Evolutionary conservation across 192 early-diverging fungal genomes (phyloP), one percentile per base, ranked within the genome.

Genomic region (Backusella circina): DNA sequence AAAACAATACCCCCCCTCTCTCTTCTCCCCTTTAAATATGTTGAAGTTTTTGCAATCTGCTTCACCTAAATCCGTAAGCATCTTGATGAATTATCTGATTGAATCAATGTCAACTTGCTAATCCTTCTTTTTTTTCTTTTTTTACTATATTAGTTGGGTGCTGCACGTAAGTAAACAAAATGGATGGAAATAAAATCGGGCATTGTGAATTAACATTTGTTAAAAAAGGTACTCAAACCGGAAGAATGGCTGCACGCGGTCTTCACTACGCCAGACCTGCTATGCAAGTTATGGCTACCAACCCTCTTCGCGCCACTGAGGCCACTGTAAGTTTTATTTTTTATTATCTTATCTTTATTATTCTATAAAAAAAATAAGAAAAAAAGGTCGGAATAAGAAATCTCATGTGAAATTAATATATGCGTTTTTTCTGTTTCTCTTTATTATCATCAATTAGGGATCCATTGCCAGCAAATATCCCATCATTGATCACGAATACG

Each of bases 401-500:
- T 47, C 0, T 54, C 51, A 54, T 54, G 51, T 54, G 51, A 54
- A 54, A 54, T 54, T 54, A 54, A 54, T 54, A 54, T 54, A 54
- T 54, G 51, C 51, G 51, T 54, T 16, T 64, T n/a, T n/a, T n/a
- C n/a, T n/a, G n/a, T n/a, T n/a, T n/a, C n/a, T n/a, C 61, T 38
- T 33, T 77, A 31, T 51, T 72, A 23, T 2, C 21, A 23, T 67
- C 12, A 65, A 13, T 38, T 70, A 89, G 85, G 86, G 83, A 32
- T 51, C 86, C 51, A 89, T 92, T 80, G 86, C 89, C 23, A 85
- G 82, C 74, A 90, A 93, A 72, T 99, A 99, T 87, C 93, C 95
- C 71, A 90, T 99, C 80, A 95, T 98, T 70, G 98, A 99, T 82
- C 98, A 99, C 84, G 94, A 95, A 54, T 99, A 97, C 80, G 98